Evolutionary conservation across 768 basidiomycete species (phyloP).

Genomic region (Tylopilus subfusipes): DNA sequence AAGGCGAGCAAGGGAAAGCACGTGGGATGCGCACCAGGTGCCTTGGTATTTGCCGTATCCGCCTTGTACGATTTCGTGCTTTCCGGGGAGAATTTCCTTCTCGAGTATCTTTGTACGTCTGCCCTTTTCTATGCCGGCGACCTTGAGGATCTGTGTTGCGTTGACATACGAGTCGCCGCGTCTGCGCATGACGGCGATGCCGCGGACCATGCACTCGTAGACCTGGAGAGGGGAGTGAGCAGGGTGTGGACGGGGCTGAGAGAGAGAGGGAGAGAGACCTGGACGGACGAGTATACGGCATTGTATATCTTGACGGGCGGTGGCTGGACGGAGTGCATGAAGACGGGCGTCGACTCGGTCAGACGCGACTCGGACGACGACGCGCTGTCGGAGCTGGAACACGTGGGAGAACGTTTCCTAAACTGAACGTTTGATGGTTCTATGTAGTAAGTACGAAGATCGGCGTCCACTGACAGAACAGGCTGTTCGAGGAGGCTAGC

Average conservation of each 20-base stretch:
- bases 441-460: too few relatives aligned
- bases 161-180: slow-evolving; percentile 94
- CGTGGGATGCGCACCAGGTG: slow-evolving; percentile 69
- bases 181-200: slow-evolving; percentile 97
- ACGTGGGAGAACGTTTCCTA: slow-evolving; percentile 16
- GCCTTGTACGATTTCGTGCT: slow-evolving; percentile 98
- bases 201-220: slow-evolving; percentile 97
- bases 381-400: slow-evolving; percentile 33
- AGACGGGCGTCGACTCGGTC: slow-evolving; percentile 10
- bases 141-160: slow-evolving; percentile 98
- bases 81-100: slow-evolving; percentile 93
- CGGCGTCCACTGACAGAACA: too few relatives aligned
- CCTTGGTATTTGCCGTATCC: slow-evolving; percentile 99
- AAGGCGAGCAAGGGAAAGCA: neutral
- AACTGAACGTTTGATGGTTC: too few relatives aligned
- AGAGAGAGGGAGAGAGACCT: slow-evolving; percentile 41
- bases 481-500: too few relatives aligned
- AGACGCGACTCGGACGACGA: slow-evolving; percentile 31
- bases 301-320: slow-evolving; percentile 84
- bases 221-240: slow-evolving; percentile 47
- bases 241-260: too few relatives aligned
- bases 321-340: slow-evolving; percentile 36
- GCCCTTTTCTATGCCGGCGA: slow-evolving; percentile 97
- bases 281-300: slow-evolving; percentile 88
- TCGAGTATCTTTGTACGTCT: slow-evolving; percentile 94